phyloP scores from a whole-genome alignment of 805 yeast species.

The Wickerhamiella kazuoi region DNA sequence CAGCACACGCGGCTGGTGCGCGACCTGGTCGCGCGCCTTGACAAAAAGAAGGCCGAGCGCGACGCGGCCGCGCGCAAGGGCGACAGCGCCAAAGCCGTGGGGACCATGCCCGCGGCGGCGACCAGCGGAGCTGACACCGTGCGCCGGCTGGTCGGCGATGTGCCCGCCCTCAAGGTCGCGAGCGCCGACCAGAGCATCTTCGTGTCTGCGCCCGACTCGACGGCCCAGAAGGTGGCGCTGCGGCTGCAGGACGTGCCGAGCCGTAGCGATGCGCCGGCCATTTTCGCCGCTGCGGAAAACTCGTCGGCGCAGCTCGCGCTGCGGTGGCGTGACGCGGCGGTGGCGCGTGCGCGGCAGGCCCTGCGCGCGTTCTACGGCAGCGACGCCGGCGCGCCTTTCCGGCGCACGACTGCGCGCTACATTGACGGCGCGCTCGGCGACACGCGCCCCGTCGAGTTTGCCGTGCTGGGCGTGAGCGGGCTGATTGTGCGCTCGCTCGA shows the following conservation, averaged over 20 bases:
- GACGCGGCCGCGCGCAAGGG: neutral
- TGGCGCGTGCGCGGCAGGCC: neutral
- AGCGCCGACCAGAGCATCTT: conserved; percentile 7
- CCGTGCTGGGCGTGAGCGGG: conserved; percentile 19
- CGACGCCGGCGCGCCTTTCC: conserved; percentile 19
- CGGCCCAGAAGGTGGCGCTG: neutral
- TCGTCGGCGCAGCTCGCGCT: neutral
- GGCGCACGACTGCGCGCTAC: conserved; percentile 19
- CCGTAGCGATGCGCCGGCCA: neutral
- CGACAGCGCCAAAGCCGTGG: neutral
- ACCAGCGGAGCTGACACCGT: neutral
- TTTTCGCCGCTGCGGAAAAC: neutral
- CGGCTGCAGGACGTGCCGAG: neutral
- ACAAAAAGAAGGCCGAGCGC: neutral
- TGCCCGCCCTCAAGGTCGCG: conserved; percentile 10
- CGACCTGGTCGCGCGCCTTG: neutral
- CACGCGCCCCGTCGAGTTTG: conserved; percentile 15
- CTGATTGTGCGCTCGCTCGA: conserved; percentile 19
- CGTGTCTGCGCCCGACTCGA: neutral
- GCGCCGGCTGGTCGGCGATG: conserved; percentile 10
- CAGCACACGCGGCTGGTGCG: neutral
- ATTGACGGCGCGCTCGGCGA: conserved; percentile 15
- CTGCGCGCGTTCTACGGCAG: conserved; percentile 10
- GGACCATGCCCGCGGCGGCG: too few species aligned
- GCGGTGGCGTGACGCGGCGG: neutral